Evolutionary conservation across 1,284 basidiomycete species (phyloP).

Genomic region (Ustilago loliicola): DNA sequence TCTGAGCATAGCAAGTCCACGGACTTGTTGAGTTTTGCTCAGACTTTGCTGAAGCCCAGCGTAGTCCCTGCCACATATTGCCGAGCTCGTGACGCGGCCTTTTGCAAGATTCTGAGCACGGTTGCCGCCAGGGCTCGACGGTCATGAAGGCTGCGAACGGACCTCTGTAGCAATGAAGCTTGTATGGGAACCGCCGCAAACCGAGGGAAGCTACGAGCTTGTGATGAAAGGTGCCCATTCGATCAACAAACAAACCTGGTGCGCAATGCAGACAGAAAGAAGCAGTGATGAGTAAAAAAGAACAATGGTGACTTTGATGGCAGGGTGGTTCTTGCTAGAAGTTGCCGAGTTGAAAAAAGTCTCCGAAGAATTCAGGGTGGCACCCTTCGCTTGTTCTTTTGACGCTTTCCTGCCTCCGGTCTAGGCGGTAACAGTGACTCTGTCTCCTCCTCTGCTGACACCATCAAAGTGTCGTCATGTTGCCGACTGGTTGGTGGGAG

Average conservation of each 20-base stretch:
- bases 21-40: background rate
- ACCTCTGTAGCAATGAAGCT: background rate
- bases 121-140: background rate
- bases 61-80: background rate
- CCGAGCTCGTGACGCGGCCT: background rate
- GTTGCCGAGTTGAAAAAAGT: conserved; percentile 7
- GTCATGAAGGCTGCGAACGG: background rate
- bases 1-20: background rate
- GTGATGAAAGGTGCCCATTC: background rate
- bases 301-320: background rate
- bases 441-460: background rate
- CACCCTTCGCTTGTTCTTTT: conserved; percentile 6
- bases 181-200: background rate
- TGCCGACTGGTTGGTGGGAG: background rate
- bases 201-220: no score
- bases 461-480: background rate
- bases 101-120: background rate
- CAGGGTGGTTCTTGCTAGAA: background rate
- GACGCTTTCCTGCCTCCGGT: background rate
- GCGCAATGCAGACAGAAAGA: background rate
- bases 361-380: conserved; percentile 33
- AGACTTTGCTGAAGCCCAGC: background rate
- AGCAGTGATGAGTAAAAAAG: background rate
- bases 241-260: background rate
- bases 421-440: background rate